Evolutionary conservation across 2,329 filamentous ascomycete genomes (phyloP).

Genomic region (Magnaporthales sp.): DNA sequence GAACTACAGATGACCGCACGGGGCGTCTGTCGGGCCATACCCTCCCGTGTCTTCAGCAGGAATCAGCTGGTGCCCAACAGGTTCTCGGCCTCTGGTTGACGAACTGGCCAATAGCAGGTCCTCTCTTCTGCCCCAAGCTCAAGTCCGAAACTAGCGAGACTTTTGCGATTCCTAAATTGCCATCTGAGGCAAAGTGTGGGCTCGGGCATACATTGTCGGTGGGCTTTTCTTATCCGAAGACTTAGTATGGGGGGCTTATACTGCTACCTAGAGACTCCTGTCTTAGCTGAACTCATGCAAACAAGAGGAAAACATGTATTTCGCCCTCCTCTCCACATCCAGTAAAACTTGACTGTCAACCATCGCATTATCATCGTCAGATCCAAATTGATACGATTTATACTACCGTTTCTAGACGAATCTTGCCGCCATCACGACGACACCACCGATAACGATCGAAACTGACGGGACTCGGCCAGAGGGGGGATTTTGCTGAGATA

Average conservation of each 20-base stretch:
- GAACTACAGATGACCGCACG: neutral
- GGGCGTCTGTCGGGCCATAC: neutral
- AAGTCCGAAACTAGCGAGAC: constrained; percentile 6
- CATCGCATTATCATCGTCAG: neutral
- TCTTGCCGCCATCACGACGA: neutral
- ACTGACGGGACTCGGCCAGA: neutral
- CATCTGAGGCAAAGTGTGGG: constrained; percentile 1
- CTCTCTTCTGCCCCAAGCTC: neutral
- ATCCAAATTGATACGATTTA: neutral
- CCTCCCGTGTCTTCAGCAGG: neutral
- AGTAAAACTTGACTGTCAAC: neutral
- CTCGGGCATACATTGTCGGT: constrained; percentile 3
- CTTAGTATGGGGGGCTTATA: neutral
- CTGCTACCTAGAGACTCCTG: neutral
- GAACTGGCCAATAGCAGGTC: neutral
- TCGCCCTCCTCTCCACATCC: neutral
- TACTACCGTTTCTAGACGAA: neutral
- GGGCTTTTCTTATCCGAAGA: neutral
- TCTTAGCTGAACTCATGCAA: neutral
- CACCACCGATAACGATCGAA: neutral
- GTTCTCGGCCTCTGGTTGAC: neutral
- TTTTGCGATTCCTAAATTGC: constrained; percentile 4
- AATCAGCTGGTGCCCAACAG: neutral
- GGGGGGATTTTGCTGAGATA: neutral
- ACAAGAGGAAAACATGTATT: neutral